Base-by-base conservation (phyloP, 1,284 basidiomycete species). In the Ganoderma multipileum region DNA sequence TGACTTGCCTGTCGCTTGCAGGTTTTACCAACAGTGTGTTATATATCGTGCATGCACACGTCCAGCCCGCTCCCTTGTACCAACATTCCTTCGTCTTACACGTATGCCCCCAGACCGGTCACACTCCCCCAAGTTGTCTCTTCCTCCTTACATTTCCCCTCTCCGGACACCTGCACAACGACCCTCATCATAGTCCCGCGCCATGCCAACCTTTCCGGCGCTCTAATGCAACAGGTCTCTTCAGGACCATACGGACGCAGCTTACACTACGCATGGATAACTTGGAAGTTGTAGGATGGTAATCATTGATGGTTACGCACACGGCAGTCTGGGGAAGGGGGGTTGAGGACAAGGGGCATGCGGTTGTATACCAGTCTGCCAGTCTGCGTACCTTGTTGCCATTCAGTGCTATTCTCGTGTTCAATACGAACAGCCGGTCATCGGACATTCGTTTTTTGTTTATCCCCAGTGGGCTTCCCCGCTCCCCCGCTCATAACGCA, bases 61-160 rank as follows among this genome's bases (percentile, higher is more conserved):
- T 67, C 71, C 68, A 30, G 28, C 64, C 63, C 71, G 64, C 63
- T 69, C 69, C 47, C 68, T 72, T 61, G 30, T 55, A 59, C 50
- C 63, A 63, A 72, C 71, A 66, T 23, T 71, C 71, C 42, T 72
- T 72, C 69, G 71, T 72, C 71, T 70, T 72, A 72, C 71, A 71
- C 69, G 69, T 68, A 70, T 18, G 28, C 52, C 64, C 42, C 41
- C 63, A 55, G 52, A 63, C 69, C 61, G 52, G 61, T 67, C 62
- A 28, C 54, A 64, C 23, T 65, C 65, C 63, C 65, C 61, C 44
- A 41, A 57, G 26, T 55, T 57, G 47, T 41, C 60, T 23, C 38
- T 36, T 52, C 50, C 52, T 23, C 57, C 23, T 33, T 28, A 30
- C 57, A 38, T 42, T 12, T 38, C 38, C 38, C 58, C 36, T 47